These are phyloP conservation scores for Sporothrix inflata DNA, from an alignment of 2,329 filamentous ascomycete genomes.

Conservation along the genomic window DNA sequence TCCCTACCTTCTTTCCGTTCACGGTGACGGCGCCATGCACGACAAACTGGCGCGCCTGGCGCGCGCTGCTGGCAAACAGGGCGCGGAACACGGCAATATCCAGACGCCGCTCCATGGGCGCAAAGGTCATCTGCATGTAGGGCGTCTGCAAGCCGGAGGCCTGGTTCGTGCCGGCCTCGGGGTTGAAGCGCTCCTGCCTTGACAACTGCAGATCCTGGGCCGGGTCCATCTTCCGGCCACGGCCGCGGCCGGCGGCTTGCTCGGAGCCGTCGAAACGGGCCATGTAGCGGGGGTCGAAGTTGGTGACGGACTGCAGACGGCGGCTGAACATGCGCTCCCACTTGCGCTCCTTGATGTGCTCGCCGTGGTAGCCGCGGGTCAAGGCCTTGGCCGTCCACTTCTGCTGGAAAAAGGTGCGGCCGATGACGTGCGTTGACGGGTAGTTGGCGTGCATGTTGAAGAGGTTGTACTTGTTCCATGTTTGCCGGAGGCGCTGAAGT, in stretches of 20 bases:
- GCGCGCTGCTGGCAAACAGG: slow-evolving; percentile 88
- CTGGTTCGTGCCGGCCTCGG: slow-evolving; percentile 35
- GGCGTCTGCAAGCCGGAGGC: slow-evolving; percentile 62
- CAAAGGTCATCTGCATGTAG: slow-evolving; percentile 96
- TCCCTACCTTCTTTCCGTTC: slow-evolving; percentile 86
- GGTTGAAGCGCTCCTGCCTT: slow-evolving; percentile 21
- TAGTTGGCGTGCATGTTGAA: slow-evolving; percentile 74
- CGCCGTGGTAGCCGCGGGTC: slow-evolving; percentile 88
- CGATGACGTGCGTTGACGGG: slow-evolving; percentile 46
- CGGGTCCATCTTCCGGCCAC: slow-evolving; percentile 54
- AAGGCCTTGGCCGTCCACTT: slow-evolving; percentile 92
- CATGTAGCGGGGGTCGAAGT: slow-evolving; percentile 81
- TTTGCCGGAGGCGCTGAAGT: slow-evolving; percentile 83
- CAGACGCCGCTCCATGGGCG: slow-evolving; percentile 84
- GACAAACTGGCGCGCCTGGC: slow-evolving; percentile 92
- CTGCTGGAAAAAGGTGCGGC: slow-evolving; percentile 89
- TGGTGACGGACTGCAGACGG: slow-evolving; percentile 77
- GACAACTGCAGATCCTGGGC: not conserved
- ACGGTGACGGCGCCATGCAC: slow-evolving; percentile 92
- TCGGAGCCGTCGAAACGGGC: slow-evolving; percentile 80
- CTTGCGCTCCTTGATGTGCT: slow-evolving; percentile 88
- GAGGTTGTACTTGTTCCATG: slow-evolving; percentile 97
- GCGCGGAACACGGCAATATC: slow-evolving; percentile 95
- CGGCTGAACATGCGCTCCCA: slow-evolving; percentile 93
- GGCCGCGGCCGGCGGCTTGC: slow-evolving; percentile 80